Evolutionary conservation across 306 rosid species (phyloP).

Genomic region (Pyrus bretschneideri): DNA sequence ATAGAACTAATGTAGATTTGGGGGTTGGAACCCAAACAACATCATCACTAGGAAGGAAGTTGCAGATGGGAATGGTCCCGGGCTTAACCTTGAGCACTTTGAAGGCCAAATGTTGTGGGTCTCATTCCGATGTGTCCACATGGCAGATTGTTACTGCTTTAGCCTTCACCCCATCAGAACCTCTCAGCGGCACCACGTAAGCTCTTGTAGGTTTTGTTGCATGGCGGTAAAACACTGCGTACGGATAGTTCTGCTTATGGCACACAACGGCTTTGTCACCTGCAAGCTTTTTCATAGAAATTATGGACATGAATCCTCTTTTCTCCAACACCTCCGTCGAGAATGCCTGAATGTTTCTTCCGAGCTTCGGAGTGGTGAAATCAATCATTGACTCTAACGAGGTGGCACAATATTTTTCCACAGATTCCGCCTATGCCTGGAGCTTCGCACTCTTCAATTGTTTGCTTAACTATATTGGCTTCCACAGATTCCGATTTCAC

Average conservation of each 20-base stretch:
- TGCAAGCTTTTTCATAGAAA: too few relatives aligned
- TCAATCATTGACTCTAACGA: slow-evolving; percentile 52
- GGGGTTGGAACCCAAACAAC: slow-evolving; percentile 59
- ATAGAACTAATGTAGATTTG: neutral
- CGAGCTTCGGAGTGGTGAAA: slow-evolving; percentile 59
- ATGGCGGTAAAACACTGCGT: slow-evolving; percentile 77
- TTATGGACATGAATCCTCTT: too few relatives aligned
- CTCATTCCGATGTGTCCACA: slow-evolving; percentile 64
- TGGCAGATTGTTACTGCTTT: slow-evolving; percentile 74
- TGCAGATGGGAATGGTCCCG: slow-evolving; percentile 70
- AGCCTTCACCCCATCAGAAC: slow-evolving; percentile 41
- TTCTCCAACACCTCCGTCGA: slow-evolving; percentile 41
- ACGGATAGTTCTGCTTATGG: slow-evolving; percentile 37
- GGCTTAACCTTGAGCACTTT: slow-evolving; percentile 73
- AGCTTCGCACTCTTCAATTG: too few relatives aligned
- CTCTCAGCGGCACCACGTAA: slow-evolving; percentile 45
- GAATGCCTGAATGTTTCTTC: slow-evolving; percentile 28
- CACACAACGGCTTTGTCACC: too few relatives aligned
- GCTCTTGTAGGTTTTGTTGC: slow-evolving; percentile 28
- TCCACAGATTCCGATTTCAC: too few relatives aligned
- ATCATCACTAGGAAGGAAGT: slow-evolving; percentile 75
- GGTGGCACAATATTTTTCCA: too few relatives aligned
- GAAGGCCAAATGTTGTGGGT: slow-evolving; percentile 74
- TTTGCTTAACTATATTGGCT: too few relatives aligned
- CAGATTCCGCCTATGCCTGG: too few relatives aligned